Evolutionary conservation across 352 stramenopile genomes (phyloP).

Genomic region (Pythium guiyangense): DNA sequence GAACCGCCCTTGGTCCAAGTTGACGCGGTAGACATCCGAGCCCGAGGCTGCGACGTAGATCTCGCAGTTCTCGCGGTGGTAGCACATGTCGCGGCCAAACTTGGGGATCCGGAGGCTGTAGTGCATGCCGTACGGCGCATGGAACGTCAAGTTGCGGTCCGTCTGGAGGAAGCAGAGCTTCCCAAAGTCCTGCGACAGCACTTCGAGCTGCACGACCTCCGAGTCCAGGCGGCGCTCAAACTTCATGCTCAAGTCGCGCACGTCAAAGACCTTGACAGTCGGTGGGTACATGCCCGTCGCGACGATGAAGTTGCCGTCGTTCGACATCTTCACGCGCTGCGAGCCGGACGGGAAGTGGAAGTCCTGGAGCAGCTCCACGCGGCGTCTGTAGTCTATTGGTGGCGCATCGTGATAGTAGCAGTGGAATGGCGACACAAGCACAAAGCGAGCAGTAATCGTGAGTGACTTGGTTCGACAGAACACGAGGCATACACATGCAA

Average conservation of each 20-base stretch:
- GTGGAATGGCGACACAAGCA: background rate
- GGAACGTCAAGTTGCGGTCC: slow-evolving; percentile 96
- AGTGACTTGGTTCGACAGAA: slow-evolving; percentile 1
- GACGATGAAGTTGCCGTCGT: slow-evolving; percentile 95
- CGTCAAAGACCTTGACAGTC: slow-evolving; percentile 93
- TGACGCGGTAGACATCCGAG: slow-evolving; percentile 95
- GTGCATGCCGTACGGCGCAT: slow-evolving; percentile 97
- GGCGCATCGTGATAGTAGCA: background rate
- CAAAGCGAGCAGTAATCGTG: background rate
- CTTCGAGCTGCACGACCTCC: slow-evolving; percentile 95
- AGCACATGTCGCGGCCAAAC: slow-evolving; percentile 96
- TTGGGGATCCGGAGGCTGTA: slow-evolving; percentile 95
- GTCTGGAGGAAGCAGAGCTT: slow-evolving; percentile 97
- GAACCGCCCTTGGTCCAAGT: slow-evolving; percentile 98
- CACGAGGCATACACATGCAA: slow-evolving; percentile 26
- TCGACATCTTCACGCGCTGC: slow-evolving; percentile 92
- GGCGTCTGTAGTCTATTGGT: slow-evolving; percentile 72
- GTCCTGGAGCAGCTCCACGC: slow-evolving; percentile 98
- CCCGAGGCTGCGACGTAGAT: slow-evolving; percentile 90
- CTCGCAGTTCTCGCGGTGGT: slow-evolving; percentile 95
- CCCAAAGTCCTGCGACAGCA: slow-evolving; percentile 95
- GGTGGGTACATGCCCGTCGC: slow-evolving; percentile 96
- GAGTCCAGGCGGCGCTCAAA: slow-evolving; percentile 97
- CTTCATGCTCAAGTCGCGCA: slow-evolving; percentile 97
- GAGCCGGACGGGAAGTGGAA: slow-evolving; percentile 96